Evolutionary conservation across 2,329 filamentous ascomycete genomes (phyloP), one percentile per base, ranked within the genome.

Genomic region (Penicillium glabrum): DNA sequence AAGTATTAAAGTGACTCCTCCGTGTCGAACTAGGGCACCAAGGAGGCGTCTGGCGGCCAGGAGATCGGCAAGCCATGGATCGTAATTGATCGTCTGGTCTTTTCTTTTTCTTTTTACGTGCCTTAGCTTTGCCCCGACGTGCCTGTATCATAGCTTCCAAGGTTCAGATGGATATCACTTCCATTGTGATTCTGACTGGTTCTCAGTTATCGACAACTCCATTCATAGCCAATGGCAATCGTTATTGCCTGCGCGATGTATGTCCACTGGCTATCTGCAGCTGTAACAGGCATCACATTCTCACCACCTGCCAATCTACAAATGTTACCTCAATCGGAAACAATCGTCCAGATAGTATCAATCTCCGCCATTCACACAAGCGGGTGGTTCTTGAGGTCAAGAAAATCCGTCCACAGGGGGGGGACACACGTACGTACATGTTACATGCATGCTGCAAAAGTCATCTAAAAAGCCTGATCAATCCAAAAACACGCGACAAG

Each of bases 261-360:
- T 16, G 21, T 27, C n/a, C 27, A 56, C 43, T 58, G 50, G 46
- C 27, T 46, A 19, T 56, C 21, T 39, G 44, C 21, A 45, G 21
- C 23, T 52, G 49, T 35, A 47, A 50, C 23, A 23, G 52, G 27
- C 19, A 43, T 48, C 44, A 19, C 14, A 31, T 33, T 29, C 24
- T 49, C 16, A 21, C 46, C 19, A 43, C 19, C 48, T 44, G 44
- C 46, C 23, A 26, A 46, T 52, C 51, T 57, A 46, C 37, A 46
- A 51, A 39, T 55, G 53, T 35, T 33, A 33, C 53, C 50, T 57
- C 35, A 47, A 57, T 26, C 9, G 54, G 52, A 23, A 60, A 55
- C 39, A 47, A 63, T 54, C 43, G 19, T 43, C n/a, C 21, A 3
- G 31, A 52, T 52, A 23, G 23, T 44, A 33, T 58, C 35, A 47